Conservation (phyloP, 2,329 filamentous ascomycete species). For the Lasiodiplodia citricola region DNA sequence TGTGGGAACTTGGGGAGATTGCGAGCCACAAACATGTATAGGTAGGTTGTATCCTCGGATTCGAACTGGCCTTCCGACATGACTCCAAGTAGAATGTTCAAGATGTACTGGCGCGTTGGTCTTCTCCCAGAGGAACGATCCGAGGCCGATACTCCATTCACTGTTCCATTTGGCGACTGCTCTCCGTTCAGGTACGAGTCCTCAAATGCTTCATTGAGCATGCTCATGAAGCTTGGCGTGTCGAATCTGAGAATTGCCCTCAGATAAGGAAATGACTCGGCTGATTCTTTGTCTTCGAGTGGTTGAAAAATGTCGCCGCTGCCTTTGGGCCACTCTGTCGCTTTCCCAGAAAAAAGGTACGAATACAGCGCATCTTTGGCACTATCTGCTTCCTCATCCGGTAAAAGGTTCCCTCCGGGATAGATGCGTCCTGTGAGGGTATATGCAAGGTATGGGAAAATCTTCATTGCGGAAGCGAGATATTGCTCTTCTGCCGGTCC, state of each 20-base stretch:
- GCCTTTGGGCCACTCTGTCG: constrained; percentile 74
- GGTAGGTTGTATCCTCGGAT: constrained; percentile 83
- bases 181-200: constrained; percentile 89
- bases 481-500: constrained; percentile 65
- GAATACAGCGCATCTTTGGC: constrained; percentile 91
- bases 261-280: constrained; percentile 83
- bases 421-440: constrained; percentile 89
- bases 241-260: constrained; percentile 86
- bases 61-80: constrained; percentile 82
- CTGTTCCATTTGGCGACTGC: constrained; percentile 61
- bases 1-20: constrained; percentile 97
- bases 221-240: constrained; percentile 89
- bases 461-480: constrained; percentile 78
- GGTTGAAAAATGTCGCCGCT: constrained; percentile 62
- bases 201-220: constrained; percentile 96
- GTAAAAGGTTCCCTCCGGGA: constrained; percentile 78
- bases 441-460: constrained; percentile 95
- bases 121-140: constrained; percentile 40
- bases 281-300: constrained; percentile 55
- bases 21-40: constrained; percentile 97
- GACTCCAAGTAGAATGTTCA: constrained; percentile 88
- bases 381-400: constrained; percentile 71
- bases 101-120: constrained; percentile 87
- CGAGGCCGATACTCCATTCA: constrained; percentile 29
- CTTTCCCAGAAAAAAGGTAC: constrained; percentile 88